Evolutionary conservation across 2,329 filamentous ascomycete genomes (phyloP).

Genomic region (Neopestalotiopsis clavispora): DNA sequence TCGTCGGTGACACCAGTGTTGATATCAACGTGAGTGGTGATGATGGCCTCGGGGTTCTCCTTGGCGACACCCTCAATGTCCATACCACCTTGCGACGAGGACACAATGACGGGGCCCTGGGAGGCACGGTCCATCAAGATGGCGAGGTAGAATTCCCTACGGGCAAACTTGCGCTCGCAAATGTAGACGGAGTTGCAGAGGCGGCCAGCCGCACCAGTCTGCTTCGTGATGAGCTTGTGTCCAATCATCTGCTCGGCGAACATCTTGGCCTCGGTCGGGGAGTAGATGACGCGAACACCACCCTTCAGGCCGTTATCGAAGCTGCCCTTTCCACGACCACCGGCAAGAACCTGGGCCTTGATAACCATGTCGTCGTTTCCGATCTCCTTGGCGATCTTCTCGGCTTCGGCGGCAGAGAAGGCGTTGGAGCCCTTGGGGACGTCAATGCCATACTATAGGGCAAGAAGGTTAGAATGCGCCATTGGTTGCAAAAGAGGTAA

Average conservation of each 20-base stretch:
- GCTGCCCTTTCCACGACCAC: conserved; percentile 94
- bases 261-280: conserved; percentile 93
- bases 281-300: conserved; percentile 98
- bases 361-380: conserved; percentile 98
- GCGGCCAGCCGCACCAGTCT: conserved; percentile 91
- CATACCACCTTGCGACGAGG: conserved; percentile 98
- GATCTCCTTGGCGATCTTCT: conserved; percentile 88
- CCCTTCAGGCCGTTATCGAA: conserved; percentile 99
- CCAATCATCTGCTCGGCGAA: conserved; percentile 99
- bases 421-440: conserved; percentile 91
- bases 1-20: conserved; percentile 94
- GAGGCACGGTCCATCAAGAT: conserved; percentile 96
- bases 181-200: conserved; percentile 98
- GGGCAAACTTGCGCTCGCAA: conserved; percentile 99
- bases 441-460: conserved; percentile 83
- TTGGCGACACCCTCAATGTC: conserved; percentile 99
- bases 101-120: conserved; percentile 93
- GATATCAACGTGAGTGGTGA: conserved; percentile 92
- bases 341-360: conserved; percentile 98
- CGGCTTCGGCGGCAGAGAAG: conserved; percentile 82
- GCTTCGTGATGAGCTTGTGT: conserved; percentile 99
- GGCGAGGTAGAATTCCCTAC: conserved; percentile 98
- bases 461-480: conserved; percentile 28
- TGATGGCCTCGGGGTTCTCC: conserved; percentile 95
- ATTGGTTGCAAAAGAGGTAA: not conserved